Percentiles rank a stretch among this genome's conserved stretches.
These are phyloP conservation scores for Pseudohalonectria lignicola DNA, from an alignment of 2,329 filamentous ascomycete genomes.

Conservation along the genomic window DNA sequence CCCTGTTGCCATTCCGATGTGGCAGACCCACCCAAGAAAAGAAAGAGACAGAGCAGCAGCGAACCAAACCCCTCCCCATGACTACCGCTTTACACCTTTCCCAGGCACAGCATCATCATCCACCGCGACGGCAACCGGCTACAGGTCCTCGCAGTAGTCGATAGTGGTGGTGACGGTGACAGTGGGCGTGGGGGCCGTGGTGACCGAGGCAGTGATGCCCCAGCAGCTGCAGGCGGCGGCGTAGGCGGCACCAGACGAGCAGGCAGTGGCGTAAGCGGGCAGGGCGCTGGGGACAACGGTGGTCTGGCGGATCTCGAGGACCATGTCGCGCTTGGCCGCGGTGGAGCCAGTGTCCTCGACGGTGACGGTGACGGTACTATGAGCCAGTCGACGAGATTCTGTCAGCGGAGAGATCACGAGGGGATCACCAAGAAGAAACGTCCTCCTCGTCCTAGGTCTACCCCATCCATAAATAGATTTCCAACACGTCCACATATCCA, in stretches of 20 bases:
- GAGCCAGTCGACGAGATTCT: too few species aligned
- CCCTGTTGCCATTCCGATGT: too few species aligned
- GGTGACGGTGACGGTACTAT: conserved; percentile 27
- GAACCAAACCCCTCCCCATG: too few species aligned
- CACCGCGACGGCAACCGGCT: too few species aligned
- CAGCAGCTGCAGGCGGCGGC: conserved; percentile 32
- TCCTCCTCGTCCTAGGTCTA: too few species aligned
- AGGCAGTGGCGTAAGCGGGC: conserved; percentile 28
- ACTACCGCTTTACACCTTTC: too few species aligned
- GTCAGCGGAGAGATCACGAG: conserved; percentile 1
- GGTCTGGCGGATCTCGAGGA: conserved; percentile 16
- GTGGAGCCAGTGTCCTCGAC: conserved; percentile 13
- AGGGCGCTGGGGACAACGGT: conserved; percentile 18
- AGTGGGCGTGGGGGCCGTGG: conserved; percentile 25
- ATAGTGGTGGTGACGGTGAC: conserved; percentile 27
- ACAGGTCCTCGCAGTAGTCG: conserved; percentile 27
- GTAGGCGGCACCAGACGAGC: conserved; percentile 21
- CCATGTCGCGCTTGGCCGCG: conserved; percentile 15
- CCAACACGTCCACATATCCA: too few species aligned
- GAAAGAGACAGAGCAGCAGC: too few species aligned
- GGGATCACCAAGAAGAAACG: too few species aligned
- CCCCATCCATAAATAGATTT: too few species aligned
- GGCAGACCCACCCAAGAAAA: too few species aligned
- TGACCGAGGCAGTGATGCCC: conserved; percentile 26
- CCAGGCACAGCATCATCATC: too few species aligned